Evolutionary conservation across 441 rosid genomes (phyloP).

Genomic region (Melastoma candidum): DNA sequence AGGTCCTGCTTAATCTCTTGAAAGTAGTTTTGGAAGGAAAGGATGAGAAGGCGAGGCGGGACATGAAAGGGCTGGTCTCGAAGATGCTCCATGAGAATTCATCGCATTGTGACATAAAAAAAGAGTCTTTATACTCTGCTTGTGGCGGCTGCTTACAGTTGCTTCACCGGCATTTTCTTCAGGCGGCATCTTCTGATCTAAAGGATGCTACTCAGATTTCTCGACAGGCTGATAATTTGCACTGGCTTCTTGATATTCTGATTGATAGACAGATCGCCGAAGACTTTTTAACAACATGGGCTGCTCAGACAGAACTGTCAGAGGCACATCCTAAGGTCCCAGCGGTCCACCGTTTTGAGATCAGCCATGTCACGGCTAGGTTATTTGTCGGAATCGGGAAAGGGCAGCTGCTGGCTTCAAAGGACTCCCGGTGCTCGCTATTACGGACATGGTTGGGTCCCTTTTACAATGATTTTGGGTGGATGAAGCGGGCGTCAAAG

Average conservation of each 20-base stretch:
- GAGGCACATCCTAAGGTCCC: constrained; percentile 66
- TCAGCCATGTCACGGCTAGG: constrained; percentile 81
- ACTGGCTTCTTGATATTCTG: constrained; percentile 87
- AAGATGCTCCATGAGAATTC: constrained; percentile 96
- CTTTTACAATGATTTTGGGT: constrained; percentile 82
- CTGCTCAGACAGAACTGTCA: constrained; percentile 70
- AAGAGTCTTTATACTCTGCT: constrained; percentile 80
- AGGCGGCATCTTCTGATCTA: constrained; percentile 55
- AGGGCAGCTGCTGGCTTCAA: constrained; percentile 75
- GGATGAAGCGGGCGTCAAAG: constrained; percentile 90
- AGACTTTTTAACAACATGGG: constrained; percentile 78
- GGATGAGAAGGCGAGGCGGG: constrained; percentile 95
- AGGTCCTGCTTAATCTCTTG: constrained; percentile 73
- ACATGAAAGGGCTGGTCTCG: constrained; percentile 87
- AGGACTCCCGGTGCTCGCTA: constrained; percentile 62
- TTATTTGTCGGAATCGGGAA: constrained; percentile 86
- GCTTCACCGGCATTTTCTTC: constrained; percentile 50
- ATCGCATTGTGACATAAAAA: constrained; percentile 71
- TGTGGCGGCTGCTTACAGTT: constrained; percentile 73
- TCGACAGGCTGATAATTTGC: constrained; percentile 82
- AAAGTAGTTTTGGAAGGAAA: constrained; percentile 90
- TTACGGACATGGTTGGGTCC: constrained; percentile 88
- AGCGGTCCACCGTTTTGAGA: constrained; percentile 71
- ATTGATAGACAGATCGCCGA: constrained; percentile 90
- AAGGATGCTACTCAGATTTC: constrained; percentile 63